Base-by-base conservation (phyloP, 2,329 filamentous ascomycete genomes). In the Didymella pinodella region DNA sequence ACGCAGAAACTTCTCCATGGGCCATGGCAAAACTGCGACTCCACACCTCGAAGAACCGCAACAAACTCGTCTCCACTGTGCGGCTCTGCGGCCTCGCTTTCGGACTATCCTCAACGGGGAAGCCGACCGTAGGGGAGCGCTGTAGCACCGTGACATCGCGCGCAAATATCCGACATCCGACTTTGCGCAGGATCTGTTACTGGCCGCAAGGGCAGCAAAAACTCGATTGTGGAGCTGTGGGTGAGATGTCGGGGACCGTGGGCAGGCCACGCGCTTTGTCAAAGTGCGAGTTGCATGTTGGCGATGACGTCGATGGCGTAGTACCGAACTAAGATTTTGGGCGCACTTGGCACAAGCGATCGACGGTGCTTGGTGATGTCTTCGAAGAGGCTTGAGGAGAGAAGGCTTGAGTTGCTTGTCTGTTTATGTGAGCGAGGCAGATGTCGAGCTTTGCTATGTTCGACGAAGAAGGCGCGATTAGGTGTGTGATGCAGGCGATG, bases 291-390 rank as follows among this genome's bases (percentile, higher is more conserved):
- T 25, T 41, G 41, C 25, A 18, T 20, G 16, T 12, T n/a, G 29
- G 32, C 29, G 29, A 29, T 59, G 56, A 59, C 56, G 56, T 59
- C 46, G 49, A 43, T 43, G 50, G 51, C 50, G 56, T 12, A 4
- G 25, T 7, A 25, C 32, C 22, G 28, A 36, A 49, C 51, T 52
- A 56, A 60, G 57, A 48, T 28, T 59, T 59, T 41, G 43, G 48
- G 57, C 57, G 48, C 20, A 5, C 52, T 60, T 60, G 57, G 57
- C 57, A 46, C 32, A 48, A 48, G 38, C 18, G 57, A 55, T 59
- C 34, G 51, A 28, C 47, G n/a, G 43, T 48, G 57, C 57, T 60
- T 55, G 43, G 43, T 55, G 52, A 38, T 45, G 34, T 47, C 11
- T 50, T 43, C 31, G 18, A 22, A 43, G 41, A 50, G 40, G 56